Base-by-base conservation (phyloP, 2,329 filamentous ascomycete species). In the Thielaviopsis euricoi region DNA sequence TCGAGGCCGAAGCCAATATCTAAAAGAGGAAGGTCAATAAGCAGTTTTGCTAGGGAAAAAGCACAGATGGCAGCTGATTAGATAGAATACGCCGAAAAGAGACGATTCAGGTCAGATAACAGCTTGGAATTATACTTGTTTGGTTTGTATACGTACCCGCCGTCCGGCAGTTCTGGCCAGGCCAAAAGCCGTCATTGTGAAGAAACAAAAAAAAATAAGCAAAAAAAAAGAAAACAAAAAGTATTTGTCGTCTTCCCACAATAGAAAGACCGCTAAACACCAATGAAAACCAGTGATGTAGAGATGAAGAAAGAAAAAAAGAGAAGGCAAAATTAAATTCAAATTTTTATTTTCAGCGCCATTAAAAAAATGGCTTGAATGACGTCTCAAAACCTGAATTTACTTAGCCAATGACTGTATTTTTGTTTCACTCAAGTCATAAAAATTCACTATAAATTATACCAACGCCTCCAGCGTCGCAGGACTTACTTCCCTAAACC, bases 151-250 rank as follows among this genome's bases (percentile, higher is more conserved):
- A 69, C 69, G 71, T 66, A 75, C 71, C 65, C 72, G 70, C 63
- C 70, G 71, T 66, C 74, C 72, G 61, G 74, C 74, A 64, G 74
- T 73, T 64, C 72, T 71, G 64, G 72, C 74, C 63, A 76, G 68
- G 66, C 75, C 70, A 69, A 77, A 75, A 70, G 75, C 69, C 67
- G 74, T 73, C 75, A 78, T 78, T 58, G 56, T 70, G 62, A 48
- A 56, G 53, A 46, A 22, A 25, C 25, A 55, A 37, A 49, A 40
- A 19, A 15, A 46, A 55, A 13, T 17, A 22, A 51, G 22, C 3
- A 26, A 57, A 50, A 29, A 22, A 46, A 10, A 22, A 9, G 48
- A 33, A 17, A 22, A 53, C 17, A 29, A 40, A 19, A 48, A 4
- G 25, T 33, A 52, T 19, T 46, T 19, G 29, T 10, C 9, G 29